phyloP scores from a whole-genome alignment of 2,329 filamentous ascomycete genomes.

The Coleophoma crateriformis region DNA sequence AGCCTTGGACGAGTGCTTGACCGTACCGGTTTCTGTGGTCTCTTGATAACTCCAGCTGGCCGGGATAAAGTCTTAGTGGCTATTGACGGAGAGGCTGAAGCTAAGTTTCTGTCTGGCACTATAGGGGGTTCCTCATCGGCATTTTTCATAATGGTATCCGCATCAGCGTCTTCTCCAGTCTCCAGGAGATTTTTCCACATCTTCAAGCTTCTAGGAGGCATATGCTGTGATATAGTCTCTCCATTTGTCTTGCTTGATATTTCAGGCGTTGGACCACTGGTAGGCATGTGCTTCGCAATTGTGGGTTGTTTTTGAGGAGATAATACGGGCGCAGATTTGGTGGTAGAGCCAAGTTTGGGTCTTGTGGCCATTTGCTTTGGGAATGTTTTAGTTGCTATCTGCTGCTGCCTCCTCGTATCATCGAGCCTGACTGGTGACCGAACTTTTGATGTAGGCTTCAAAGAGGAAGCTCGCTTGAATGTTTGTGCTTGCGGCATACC shows the following conservation, averaged over 20 bases:
- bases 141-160: not conserved
- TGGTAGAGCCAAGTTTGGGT: slow-evolving; percentile 9
- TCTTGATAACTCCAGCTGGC: slow-evolving; percentile 12
- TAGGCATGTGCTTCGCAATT: not conserved
- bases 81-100: not conserved
- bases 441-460: not conserved
- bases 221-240: slow-evolving; percentile 5
- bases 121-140: not conserved
- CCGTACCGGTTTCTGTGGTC: slow-evolving; percentile 5
- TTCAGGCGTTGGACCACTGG: slow-evolving; percentile 9
- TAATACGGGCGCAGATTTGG: slow-evolving; percentile 1
- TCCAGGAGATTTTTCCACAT: slow-evolving; percentile 22
- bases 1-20: slow-evolving; percentile 19
- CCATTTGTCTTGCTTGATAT: slow-evolving; percentile 17
- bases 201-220: slow-evolving; percentile 20
- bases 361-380: slow-evolving; percentile 10
- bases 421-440: not conserved
- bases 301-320: slow-evolving; percentile 6
- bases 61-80: slow-evolving; percentile 4
- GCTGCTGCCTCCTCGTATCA: no score
- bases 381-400: slow-evolving; percentile 2
- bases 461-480: not conserved
- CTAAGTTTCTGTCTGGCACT: not conserved
- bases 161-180: slow-evolving; percentile 5
- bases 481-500: slow-evolving; percentile 4